A percentile compares a stretch with the other conserved stretches of the same genome.
Conservation (phyloP, 306 rosid species). For the Argentina anserina region DNA sequence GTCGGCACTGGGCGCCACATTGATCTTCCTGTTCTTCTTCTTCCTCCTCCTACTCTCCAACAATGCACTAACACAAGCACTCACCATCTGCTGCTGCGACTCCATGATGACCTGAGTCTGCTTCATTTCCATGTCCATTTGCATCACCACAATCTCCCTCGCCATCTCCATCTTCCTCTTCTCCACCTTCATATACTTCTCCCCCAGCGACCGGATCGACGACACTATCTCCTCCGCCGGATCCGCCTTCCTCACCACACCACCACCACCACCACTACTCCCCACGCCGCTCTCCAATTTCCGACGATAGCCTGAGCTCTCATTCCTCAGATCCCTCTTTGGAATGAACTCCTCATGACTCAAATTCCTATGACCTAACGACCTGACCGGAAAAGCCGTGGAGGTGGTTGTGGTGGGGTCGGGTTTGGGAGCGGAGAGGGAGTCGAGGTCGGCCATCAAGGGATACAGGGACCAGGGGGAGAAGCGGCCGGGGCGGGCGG, state of each 20-base stretch:
- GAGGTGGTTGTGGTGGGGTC: not conserved
- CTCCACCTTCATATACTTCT: constrained; percentile 69
- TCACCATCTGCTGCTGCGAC: constrained; percentile 63
- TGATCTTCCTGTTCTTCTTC: constrained; percentile 50
- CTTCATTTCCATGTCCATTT: constrained; percentile 86
- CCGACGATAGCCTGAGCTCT: not conserved
- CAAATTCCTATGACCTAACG: constrained; percentile 3
- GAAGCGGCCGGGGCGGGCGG: constrained; percentile 29
- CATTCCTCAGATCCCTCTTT: not conserved
- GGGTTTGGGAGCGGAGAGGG: not conserved
- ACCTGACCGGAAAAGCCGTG: constrained; percentile 9
- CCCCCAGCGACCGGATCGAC: constrained; percentile 59
- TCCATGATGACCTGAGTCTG: constrained; percentile 65
- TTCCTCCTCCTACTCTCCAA: constrained; percentile 39
- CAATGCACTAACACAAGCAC: constrained; percentile 61
- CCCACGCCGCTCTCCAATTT: constrained; percentile 17
- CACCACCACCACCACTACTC: not conserved
- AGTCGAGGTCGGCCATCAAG: constrained; percentile 44
- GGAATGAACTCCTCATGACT: constrained; percentile 18
- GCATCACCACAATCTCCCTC: constrained; percentile 55
- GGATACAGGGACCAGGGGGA: constrained; percentile 64
- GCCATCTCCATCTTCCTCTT: constrained; percentile 93
- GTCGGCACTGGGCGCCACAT: constrained; percentile 29
- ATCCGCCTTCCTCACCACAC: constrained; percentile 45
- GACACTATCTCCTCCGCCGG: constrained; percentile 53